phyloP scores from a whole-genome alignment of 345 rosid species.

The Eucalyptus brandiana region DNA sequence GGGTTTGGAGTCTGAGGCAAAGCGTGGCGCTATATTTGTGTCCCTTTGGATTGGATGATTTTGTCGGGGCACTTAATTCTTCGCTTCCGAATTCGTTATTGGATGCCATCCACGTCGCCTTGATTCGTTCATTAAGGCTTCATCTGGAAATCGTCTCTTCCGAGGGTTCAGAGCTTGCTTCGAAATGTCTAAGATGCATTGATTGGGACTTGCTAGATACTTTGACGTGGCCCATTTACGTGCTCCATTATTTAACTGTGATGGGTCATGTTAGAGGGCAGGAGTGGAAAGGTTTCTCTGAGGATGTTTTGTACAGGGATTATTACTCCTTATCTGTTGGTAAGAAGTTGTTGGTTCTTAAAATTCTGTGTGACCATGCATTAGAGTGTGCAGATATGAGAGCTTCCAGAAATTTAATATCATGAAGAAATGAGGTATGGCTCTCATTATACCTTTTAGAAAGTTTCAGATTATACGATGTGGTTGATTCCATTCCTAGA shows the following conservation, averaged over 20 bases:
- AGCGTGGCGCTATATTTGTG: conserved; percentile 47
- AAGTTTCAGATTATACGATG: no score
- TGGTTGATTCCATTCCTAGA: no score
- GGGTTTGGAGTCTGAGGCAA: conserved; percentile 21
- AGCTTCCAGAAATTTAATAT: no score
- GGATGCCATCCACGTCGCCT: conserved; percentile 77
- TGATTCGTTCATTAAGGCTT: conserved; percentile 37
- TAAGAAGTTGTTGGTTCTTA: conserved; percentile 69
- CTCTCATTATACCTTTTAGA: no score
- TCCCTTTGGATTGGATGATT: conserved; percentile 82
- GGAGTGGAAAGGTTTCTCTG: conserved; percentile 58
- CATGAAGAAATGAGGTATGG: no score
- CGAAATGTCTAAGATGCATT: conserved; percentile 68
- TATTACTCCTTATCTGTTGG: conserved; percentile 50
- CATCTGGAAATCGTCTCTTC: conserved; percentile 58
- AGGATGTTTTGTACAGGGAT: conserved; percentile 44
- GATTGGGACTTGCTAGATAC: conserved; percentile 96
- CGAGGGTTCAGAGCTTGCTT: conserved; percentile 62
- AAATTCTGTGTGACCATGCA: no score
- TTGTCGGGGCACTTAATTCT: conserved; percentile 81
- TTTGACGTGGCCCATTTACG: conserved; percentile 83
- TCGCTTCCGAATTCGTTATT: conserved; percentile 49
- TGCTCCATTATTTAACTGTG: conserved; percentile 58
- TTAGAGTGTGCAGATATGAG: no score
- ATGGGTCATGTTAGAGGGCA: conserved; percentile 61